Percentiles rank a stretch among this genome's conserved stretches.
These are phyloP conservation scores for Schizochytrium sp. DNA, from an alignment of 108 stramenopile genomes.

Conservation along the genomic window DNA sequence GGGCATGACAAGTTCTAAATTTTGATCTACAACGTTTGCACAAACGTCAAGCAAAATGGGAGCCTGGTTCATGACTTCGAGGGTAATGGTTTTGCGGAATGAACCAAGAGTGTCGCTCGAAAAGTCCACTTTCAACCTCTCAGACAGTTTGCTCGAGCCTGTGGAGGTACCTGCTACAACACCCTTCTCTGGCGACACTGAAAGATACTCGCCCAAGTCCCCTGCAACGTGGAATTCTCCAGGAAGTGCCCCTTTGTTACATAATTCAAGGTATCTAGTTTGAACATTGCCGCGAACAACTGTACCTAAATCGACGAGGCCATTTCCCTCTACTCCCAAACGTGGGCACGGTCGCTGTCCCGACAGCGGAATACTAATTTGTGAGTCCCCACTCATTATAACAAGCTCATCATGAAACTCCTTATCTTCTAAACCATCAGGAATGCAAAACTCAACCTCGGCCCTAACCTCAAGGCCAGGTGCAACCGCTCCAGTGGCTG, in stretches of 20 bases:
- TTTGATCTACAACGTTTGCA: conserved; percentile 62
- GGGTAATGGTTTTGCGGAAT: conserved; percentile 38
- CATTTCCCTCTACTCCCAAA: conserved; percentile 45
- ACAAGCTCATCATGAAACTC: conserved; percentile 61
- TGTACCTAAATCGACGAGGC: conserved; percentile 19
- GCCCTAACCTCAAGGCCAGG: conserved; percentile 67
- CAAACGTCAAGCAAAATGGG: conserved; percentile 59
- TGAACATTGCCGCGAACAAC: conserved; percentile 4
- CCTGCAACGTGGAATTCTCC: background rate
- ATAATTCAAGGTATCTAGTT: conserved; percentile 11
- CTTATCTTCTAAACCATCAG: background rate
- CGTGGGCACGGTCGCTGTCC: background rate
- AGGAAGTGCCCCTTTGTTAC: background rate
- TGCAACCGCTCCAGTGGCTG: conserved; percentile 59
- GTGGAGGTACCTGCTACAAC: background rate
- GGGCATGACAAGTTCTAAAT: conserved; percentile 58
- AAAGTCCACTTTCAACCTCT: conserved; percentile 7
- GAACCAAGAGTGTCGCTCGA: background rate
- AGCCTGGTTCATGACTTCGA: background rate
- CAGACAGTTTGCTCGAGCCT: background rate
- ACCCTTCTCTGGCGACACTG: background rate
- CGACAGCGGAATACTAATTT: conserved; percentile 1
- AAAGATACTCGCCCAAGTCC: background rate
- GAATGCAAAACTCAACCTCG: conserved; percentile 66
- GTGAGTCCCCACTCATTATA: background rate